Evolutionary conservation across 2,329 filamentous ascomycete species (phyloP).

Genomic region (Alternaria triticina): DNA sequence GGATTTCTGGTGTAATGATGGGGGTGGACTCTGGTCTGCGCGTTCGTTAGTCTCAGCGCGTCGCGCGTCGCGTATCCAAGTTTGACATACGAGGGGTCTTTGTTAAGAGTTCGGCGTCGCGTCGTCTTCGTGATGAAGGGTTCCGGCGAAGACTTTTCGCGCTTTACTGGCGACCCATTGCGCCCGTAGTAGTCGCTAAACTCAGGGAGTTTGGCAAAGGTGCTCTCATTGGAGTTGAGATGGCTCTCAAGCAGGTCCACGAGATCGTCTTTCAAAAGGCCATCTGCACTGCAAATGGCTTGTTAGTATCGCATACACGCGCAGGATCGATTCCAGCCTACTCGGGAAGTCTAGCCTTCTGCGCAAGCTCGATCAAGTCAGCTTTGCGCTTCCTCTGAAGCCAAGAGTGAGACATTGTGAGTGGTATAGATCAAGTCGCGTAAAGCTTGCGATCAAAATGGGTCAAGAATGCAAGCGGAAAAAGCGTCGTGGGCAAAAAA

Average conservation of each 20-base stretch:
- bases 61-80: conserved; percentile 29
- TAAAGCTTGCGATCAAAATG: conserved; percentile 54
- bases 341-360: conserved; percentile 73
- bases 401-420: conserved; percentile 71
- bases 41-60: conserved; percentile 33
- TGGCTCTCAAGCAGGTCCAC: conserved; percentile 56
- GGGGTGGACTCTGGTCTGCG: conserved; percentile 51
- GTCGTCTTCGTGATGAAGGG: conserved; percentile 41
- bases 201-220: conserved; percentile 67
- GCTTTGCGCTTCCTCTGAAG: conserved; percentile 82
- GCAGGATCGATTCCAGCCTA: conserved; percentile 50
- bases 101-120: conserved; percentile 44
- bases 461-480: conserved; percentile 20
- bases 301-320: conserved; percentile 11
- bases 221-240: conserved; percentile 66
- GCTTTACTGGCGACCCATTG: conserved; percentile 60
- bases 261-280: conserved; percentile 79
- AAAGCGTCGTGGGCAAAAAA: conserved; percentile 19
- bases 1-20: conserved; percentile 47
- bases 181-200: conserved; percentile 81
- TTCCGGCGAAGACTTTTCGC: conserved; percentile 49
- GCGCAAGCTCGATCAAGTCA: conserved; percentile 77
- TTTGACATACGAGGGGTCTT: conserved; percentile 39
- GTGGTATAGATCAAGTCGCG: conserved; percentile 53
- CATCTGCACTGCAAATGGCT: conserved; percentile 64